These are phyloP conservation scores for Fusarium nelsonii DNA, from an alignment of 2,329 filamentous ascomycete species.

Conservation along the genomic window DNA sequence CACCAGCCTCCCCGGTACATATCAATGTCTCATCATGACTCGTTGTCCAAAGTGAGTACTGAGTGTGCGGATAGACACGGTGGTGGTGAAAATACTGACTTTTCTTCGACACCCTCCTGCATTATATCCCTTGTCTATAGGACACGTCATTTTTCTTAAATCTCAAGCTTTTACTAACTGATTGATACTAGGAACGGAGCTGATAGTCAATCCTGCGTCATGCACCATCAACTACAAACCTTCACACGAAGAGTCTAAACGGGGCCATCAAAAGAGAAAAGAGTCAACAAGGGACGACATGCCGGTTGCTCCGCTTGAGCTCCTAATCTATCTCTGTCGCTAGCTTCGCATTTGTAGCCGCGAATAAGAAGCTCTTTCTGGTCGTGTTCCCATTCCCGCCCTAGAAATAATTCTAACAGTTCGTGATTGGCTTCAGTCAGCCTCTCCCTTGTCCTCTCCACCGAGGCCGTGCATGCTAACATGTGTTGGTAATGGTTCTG, in stretches of 20 bases:
- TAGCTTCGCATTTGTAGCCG: slow-evolving; percentile 29
- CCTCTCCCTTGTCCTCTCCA: slow-evolving; percentile 33
- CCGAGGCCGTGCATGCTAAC: slow-evolving; percentile 39
- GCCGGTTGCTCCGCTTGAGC: slow-evolving; percentile 26
- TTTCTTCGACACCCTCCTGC: slow-evolving; percentile 22
- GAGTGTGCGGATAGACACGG: not conserved
- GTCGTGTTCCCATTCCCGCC: slow-evolving; percentile 24
- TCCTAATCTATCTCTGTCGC: slow-evolving; percentile 29
- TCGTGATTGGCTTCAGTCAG: slow-evolving; percentile 37
- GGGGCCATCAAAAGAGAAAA: slow-evolving; percentile 30
- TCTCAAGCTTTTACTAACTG: slow-evolving; percentile 38
- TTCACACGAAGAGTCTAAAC: slow-evolving; percentile 8
- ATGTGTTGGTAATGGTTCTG: slow-evolving; percentile 43
- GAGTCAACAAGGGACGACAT: slow-evolving; percentile 41
- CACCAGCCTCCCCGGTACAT: slow-evolving; percentile 25
- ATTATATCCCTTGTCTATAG: slow-evolving; percentile 30
- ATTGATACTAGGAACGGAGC: slow-evolving; percentile 36
- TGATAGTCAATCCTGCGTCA: slow-evolving; percentile 37
- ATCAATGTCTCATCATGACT: slow-evolving; percentile 36
- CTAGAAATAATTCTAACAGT: slow-evolving; percentile 27
- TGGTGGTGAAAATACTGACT: slow-evolving; percentile 2
- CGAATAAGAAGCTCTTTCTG: slow-evolving; percentile 23
- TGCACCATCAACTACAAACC: slow-evolving; percentile 19
- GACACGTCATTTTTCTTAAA: slow-evolving; percentile 43
- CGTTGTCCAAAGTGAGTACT: slow-evolving; percentile 10